Conservation (phyloP, 177 flowering plant genomes). For the Vitis hybrid region DNA sequence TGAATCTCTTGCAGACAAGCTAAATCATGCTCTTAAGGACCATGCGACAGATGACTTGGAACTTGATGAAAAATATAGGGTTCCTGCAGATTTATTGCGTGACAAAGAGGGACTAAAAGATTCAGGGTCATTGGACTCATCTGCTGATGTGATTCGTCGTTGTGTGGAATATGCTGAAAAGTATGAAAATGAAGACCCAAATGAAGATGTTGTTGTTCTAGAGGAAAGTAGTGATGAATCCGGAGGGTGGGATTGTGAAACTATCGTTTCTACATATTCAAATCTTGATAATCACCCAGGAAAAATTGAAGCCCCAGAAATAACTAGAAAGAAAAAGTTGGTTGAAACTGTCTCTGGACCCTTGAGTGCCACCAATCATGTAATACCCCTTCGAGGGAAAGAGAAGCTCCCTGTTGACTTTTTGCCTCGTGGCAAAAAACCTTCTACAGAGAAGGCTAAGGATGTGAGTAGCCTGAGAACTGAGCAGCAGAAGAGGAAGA, state of each 20-base stretch:
- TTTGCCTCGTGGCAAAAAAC: constrained; percentile 49
- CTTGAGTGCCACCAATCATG: constrained; percentile 23
- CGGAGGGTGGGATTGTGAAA: constrained; percentile 89
- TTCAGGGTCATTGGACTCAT: constrained; percentile 37
- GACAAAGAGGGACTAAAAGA: constrained; percentile 23
- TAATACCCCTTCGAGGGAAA: constrained; percentile 77
- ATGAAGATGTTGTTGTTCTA: constrained; percentile 39
- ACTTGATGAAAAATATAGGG: constrained; percentile 46
- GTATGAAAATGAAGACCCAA: constrained; percentile 51
- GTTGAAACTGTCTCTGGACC: constrained; percentile 41
- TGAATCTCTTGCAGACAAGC: constrained; percentile 54
- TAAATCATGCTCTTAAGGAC: constrained; percentile 47
- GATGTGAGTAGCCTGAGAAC: constrained; percentile 14
- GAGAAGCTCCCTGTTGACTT: constrained; percentile 74
- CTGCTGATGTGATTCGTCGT: constrained; percentile 56
- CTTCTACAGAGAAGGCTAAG: constrained; percentile 41
- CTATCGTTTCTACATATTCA: constrained; percentile 81
- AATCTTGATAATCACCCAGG: constrained; percentile 97
- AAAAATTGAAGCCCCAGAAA: constrained; percentile 68
- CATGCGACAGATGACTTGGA: constrained; percentile 44
- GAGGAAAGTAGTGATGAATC: constrained; percentile 90
- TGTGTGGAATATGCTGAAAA: constrained; percentile 79
- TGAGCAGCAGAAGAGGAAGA: constrained; percentile 46
- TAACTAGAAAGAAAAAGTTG: constrained; percentile 55
- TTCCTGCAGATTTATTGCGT: constrained; percentile 58